Percentiles rank a stretch among this genome's conserved stretches.
These are phyloP conservation scores for Lagenaria siceraria DNA, from an alignment of 306 rosid genomes.

Conservation along the genomic window DNA sequence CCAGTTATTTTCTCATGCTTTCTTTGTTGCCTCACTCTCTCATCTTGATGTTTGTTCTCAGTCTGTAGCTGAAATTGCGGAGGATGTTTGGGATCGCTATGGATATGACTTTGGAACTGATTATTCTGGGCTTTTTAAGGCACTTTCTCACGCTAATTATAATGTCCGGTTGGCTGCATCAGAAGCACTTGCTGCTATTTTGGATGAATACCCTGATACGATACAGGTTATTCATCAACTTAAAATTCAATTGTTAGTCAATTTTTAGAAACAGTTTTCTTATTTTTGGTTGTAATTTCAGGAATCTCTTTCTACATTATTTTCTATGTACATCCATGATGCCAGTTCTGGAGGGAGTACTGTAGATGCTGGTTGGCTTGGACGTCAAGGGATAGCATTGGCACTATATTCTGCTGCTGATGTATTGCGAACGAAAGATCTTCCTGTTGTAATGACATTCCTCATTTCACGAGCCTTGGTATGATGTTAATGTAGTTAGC, in stretches of 20 bases:
- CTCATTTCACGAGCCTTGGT: constrained; percentile 95
- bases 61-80: constrained; percentile 89
- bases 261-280: background rate
- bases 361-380: constrained; percentile 83
- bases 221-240: constrained; percentile 48
- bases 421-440: constrained; percentile 84
- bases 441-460: constrained; percentile 89
- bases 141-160: constrained; percentile 70
- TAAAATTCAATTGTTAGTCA: background rate
- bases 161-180: constrained; percentile 86
- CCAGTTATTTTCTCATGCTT: background rate
- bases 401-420: constrained; percentile 85
- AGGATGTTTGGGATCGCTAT: constrained; percentile 94
- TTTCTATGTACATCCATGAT: constrained; percentile 73
- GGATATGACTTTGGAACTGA: constrained; percentile 85
- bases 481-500: constrained; percentile 8
- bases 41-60: constrained; percentile 21
- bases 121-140: constrained; percentile 76
- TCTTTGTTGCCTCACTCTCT: background rate
- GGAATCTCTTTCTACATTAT: constrained; percentile 88
- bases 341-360: constrained; percentile 42
- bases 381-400: constrained; percentile 92
- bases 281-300: constrained; percentile 23
- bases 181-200: constrained; percentile 87
- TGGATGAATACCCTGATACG: constrained; percentile 84